Evolutionary conservation across 768 basidiomycete genomes (phyloP).

Genomic region (Pleurotus salmoneostramineus): DNA sequence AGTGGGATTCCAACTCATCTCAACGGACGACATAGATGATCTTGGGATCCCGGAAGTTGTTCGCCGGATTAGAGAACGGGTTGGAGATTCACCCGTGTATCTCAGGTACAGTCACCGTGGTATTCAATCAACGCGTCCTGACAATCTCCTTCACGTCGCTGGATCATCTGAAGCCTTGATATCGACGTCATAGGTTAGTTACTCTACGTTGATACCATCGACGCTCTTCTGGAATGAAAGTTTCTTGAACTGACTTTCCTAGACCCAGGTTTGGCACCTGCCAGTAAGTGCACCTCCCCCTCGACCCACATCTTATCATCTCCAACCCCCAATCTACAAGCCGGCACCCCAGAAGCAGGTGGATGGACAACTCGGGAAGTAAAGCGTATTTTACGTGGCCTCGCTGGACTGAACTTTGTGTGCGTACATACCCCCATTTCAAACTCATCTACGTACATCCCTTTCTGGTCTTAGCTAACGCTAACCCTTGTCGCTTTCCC

Average conservation of each 20-base stretch:
- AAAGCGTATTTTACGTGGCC: constrained; percentile 75
- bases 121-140: no score
- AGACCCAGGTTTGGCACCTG: constrained; percentile 79
- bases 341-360: constrained; percentile 82
- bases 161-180: constrained; percentile 52
- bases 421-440: constrained; percentile 32
- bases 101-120: no score
- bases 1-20: constrained; percentile 77
- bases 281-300: constrained; percentile 42
- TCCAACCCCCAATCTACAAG: constrained; percentile 25
- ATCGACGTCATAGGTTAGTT: constrained; percentile 74
- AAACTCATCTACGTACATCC: no score
- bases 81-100: constrained; percentile 76
- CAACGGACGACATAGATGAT: constrained; percentile 82
- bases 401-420: constrained; percentile 79
- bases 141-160: no score
- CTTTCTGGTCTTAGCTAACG: no score
- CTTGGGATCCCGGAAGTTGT: constrained; percentile 69
- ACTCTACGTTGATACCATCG: no score
- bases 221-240: background rate
- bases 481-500: background rate
- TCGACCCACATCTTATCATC: background rate
- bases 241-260: background rate
- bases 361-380: constrained; percentile 84
- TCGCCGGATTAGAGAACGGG: constrained; percentile 61